Base-by-base conservation (phyloP, 2,329 filamentous ascomycete species). In the Phaeoacremonium minimum region DNA sequence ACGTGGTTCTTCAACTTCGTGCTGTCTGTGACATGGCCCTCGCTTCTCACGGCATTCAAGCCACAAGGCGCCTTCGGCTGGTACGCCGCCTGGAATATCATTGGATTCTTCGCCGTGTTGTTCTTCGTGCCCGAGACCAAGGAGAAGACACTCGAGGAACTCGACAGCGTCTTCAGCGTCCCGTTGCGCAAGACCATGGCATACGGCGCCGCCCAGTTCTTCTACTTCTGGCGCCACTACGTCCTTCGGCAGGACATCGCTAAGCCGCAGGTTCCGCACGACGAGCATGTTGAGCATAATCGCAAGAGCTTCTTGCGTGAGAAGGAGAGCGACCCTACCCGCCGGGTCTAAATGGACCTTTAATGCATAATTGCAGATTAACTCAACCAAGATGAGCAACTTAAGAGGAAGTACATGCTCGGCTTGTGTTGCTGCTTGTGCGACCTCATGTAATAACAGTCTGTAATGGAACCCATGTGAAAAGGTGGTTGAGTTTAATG, bases 71-170 rank as follows among this genome's bases (percentile, higher is more conserved):
- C 65, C 2, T 74, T 74, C 43, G 56, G 60, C 5, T 73, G 64
- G 60, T 73, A 73, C 39, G 69, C 64, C 2, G 61, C 48, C 6
- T 72, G 67, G 68, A 73, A 73, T 44, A 46, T 70, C 1, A 38
- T 66, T 4, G 69, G 67, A 6, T 72, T 66, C 47, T 53, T 69
- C 28, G 49, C 61, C 6, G 63, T 69, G 3, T 39, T 60, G 16
- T 47, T 62, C 20, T 51, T 62, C 36, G 52, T 63, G 32, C 60
- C 60, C n/a, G 61, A 64, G 46, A 64, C 61, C 16, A 63, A 63
- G 49, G 53, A 55, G 38, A 55, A 54, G 45, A 63, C 60, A 14
- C 55, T 64, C 29, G 60, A 64, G 46, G 60, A 63, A 40, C 52
- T 64, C 26, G 58, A 63, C 36, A 43, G 48, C 19, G 58, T 63